A percentile compares a stretch with the other conserved stretches of the same genome.
Conservation (phyloP, 2,329 filamentous ascomycete genomes). For the Trichophyton benhamiae region DNA sequence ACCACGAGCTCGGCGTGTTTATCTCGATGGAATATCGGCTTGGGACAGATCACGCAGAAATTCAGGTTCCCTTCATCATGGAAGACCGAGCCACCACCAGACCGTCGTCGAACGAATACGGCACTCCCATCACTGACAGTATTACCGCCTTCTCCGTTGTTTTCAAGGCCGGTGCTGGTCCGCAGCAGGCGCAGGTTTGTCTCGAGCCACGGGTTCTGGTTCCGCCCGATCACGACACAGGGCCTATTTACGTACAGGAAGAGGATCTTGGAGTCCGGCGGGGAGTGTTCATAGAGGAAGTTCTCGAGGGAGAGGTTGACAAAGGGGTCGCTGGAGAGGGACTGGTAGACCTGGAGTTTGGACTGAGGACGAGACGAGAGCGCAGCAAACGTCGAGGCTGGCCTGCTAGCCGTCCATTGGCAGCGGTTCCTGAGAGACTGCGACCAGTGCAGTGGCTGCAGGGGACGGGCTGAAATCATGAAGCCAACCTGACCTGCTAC, state of each 20-base stretch:
- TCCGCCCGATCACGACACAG: slow-evolving; percentile 81
- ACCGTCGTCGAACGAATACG: slow-evolving; percentile 66
- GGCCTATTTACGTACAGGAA: slow-evolving; percentile 82
- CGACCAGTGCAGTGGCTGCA: slow-evolving; percentile 1
- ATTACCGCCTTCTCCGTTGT: slow-evolving; percentile 14
- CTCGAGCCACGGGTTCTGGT: slow-evolving; percentile 97
- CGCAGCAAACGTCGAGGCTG: slow-evolving; percentile 2
- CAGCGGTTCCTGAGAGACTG: not conserved
- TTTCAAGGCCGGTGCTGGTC: slow-evolving; percentile 6
- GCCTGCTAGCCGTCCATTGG: slow-evolving; percentile 2
- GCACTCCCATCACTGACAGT: slow-evolving; percentile 19
- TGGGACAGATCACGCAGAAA: slow-evolving; percentile 80
- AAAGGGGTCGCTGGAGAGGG: slow-evolving; percentile 59
- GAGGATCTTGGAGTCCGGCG: slow-evolving; percentile 60
- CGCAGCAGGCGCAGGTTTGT: slow-evolving; percentile 56
- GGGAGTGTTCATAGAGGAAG: slow-evolving; percentile 64
- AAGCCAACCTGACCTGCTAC: not conserved
- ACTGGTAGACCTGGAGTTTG: slow-evolving; percentile 55
- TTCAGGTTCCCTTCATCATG: slow-evolving; percentile 91
- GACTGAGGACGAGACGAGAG: slow-evolving; percentile 15
- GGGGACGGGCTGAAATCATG: slow-evolving; percentile 1
- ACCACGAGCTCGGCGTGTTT: slow-evolving; percentile 89
- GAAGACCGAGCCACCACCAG: slow-evolving; percentile 85
- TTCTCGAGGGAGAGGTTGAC: slow-evolving; percentile 93
- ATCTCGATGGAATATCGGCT: slow-evolving; percentile 64